Conservation (phyloP, 208 protist species). For the Trypanosoma mega region DNA sequence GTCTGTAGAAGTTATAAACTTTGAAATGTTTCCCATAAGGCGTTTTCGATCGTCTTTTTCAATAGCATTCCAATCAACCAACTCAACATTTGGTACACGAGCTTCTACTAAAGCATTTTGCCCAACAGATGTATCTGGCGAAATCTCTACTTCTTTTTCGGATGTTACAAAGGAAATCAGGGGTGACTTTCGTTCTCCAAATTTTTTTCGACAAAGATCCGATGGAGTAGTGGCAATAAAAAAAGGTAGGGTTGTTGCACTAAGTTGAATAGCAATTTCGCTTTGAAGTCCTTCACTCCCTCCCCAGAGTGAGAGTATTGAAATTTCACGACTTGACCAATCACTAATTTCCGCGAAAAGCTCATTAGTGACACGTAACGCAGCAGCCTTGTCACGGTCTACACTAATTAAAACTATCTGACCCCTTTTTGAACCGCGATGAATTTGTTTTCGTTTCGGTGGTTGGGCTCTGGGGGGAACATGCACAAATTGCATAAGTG, state of each 20-base stretch:
- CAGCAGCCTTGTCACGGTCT: slow-evolving; percentile 47
- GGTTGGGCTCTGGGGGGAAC: slow-evolving; percentile 25
- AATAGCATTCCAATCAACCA: slow-evolving; percentile 37
- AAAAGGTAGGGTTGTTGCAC: slow-evolving; percentile 57
- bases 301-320: slow-evolving; percentile 73
- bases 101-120: slow-evolving; percentile 2
- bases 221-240: slow-evolving; percentile 47
- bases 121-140: neutral
- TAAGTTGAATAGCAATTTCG: slow-evolving; percentile 55
- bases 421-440: slow-evolving; percentile 47
- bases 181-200: slow-evolving; percentile 17
- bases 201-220: slow-evolving; percentile 19
- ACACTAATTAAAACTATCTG: slow-evolving; percentile 87
- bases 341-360: slow-evolving; percentile 30
- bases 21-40: slow-evolving; percentile 23
- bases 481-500: slow-evolving; percentile 44
- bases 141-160: slow-evolving; percentile 2
- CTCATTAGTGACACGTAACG: slow-evolving; percentile 30
- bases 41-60: slow-evolving; percentile 23
- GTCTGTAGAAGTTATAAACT: slow-evolving; percentile 32
- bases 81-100: neutral
- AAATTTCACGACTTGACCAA: slow-evolving; percentile 72
- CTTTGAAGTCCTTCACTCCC: slow-evolving; percentile 70
- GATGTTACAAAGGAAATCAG: slow-evolving; percentile 23
- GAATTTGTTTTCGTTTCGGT: slow-evolving; percentile 17